These are phyloP conservation scores for Oryza rufipogon DNA, from an alignment of 176 grass and related monocot genomes.

Conservation along the genomic window DNA sequence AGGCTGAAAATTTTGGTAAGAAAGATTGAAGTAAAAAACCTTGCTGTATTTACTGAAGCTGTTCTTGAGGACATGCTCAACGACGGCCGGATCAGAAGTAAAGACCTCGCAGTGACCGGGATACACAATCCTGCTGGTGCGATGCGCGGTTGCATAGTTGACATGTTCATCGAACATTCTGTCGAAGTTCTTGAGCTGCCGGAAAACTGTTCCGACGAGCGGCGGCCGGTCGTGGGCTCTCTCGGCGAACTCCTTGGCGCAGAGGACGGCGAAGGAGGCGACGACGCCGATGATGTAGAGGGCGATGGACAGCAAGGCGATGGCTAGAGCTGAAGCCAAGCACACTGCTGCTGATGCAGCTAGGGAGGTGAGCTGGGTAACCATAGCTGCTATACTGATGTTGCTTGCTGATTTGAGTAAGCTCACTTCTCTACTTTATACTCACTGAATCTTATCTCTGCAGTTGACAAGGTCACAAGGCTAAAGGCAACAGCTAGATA, in stretches of 20 bases:
- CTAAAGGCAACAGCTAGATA: too few relatives aligned
- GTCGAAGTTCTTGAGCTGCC: constrained; percentile 45
- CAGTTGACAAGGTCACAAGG: not conserved
- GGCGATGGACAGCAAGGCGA: constrained; percentile 27
- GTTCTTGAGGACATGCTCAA: constrained; percentile 59
- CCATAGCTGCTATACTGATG: not conserved
- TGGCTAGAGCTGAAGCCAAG: constrained; percentile 24
- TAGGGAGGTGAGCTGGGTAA: constrained; percentile 24
- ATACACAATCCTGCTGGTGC: constrained; percentile 48
- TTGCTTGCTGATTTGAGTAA: not conserved
- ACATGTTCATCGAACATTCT: constrained; percentile 53
- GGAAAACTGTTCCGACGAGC: constrained; percentile 42
- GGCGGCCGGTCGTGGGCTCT: constrained; percentile 38
- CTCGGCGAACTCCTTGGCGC: constrained; percentile 30
- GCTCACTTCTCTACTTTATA: not conserved
- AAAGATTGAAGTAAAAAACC: constrained; percentile 18
- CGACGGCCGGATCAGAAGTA: constrained; percentile 44
- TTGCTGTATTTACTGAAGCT: constrained; percentile 73
- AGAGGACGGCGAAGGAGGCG: constrained; percentile 41
- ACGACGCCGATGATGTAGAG: constrained; percentile 43
- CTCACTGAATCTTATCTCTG: not conserved
- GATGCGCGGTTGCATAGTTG: constrained; percentile 25
- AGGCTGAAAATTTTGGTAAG: not conserved
- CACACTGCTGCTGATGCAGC: constrained; percentile 9
- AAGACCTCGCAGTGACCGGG: constrained; percentile 39